Evolutionary conservation across 177 flowering plant species (phyloP), one percentile per base, ranked within the genome.

Genomic region (Tripterygium wilfordii): DNA sequence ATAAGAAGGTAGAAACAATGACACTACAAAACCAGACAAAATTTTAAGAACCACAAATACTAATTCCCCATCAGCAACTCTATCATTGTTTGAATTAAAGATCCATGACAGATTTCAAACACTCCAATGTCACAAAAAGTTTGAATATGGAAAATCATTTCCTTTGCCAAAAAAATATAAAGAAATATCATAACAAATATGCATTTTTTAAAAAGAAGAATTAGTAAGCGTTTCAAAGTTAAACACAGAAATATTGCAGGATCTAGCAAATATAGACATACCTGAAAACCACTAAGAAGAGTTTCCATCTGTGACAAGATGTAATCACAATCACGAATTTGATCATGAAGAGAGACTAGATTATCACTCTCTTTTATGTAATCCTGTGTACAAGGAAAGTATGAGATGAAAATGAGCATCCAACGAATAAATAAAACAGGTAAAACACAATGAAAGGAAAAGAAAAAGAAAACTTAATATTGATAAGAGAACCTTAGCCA

Each of bases 241-340:
- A 16, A 22, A 30, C 12, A 4, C 4, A 38, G 8, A 12, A 21
- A 18, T 8, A 4, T 21, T 12, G 41, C 1, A 41, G 7, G 16
- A 23, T 29, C 26, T 24, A 19, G 32, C 20, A 22, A 28, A 20
- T 0, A 19, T 42, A 9, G 5, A 54, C 36, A 59, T 77, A 85
- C 98, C 94, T 92, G 96, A 72, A 92, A 92, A 50, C 99, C 99
- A 65, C 89, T 76, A 41, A 89, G 91, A 51, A 92, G 88, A 24
- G 82, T 77, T 69, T 92, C 99, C 99, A 92, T 92, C 64, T 89
- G 97, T 33, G 97, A 79, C 58, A 92, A 67, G 31, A 92, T 92
- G 58, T 54, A 66, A 51, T 92, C 98, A 45, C 98, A 92, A 36
- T 89, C 96, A 53, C 77, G 88, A 65, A 92, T 89, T 71, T 92